phyloP scores from a whole-genome alignment of 2,329 filamentous ascomycete genomes.

The Coniochaeta sp. region DNA sequence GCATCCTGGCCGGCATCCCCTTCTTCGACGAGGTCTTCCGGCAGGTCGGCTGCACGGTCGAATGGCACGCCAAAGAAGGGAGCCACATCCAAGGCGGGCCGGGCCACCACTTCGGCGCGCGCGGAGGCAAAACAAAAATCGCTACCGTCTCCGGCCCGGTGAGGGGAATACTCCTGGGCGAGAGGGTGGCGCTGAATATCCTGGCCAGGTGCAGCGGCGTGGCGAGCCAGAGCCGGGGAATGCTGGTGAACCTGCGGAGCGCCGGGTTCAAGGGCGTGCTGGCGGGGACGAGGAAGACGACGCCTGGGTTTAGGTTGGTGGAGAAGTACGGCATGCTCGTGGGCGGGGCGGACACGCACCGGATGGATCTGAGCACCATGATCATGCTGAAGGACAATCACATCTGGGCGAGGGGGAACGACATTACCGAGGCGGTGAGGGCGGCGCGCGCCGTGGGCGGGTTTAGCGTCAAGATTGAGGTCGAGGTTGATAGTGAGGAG shows the following conservation, averaged over 20 bases:
- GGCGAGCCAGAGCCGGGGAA: constrained; percentile 58
- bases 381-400: constrained; percentile 99
- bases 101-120: constrained; percentile 15
- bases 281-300: constrained; percentile 96
- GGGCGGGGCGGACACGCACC: constrained; percentile 84
- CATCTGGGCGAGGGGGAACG: constrained; percentile 78
- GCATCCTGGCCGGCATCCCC: constrained; percentile 82
- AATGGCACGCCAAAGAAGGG: constrained; percentile 82
- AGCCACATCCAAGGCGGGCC: constrained; percentile 50
- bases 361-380: constrained; percentile 89
- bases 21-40: constrained; percentile 93
- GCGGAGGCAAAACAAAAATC: constrained; percentile 44
- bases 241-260: constrained; percentile 48
- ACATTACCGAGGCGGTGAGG: constrained; percentile 73
- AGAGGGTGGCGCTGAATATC: constrained; percentile 86
- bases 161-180: constrained; percentile 74
- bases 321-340: constrained; percentile 98
- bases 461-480: constrained; percentile 91
- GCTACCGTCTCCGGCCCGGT: constrained; percentile 84
- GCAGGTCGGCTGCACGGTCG: constrained; percentile 84
- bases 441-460: constrained; percentile 80
- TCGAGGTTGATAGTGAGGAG: constrained; percentile 82
- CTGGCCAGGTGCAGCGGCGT: constrained; percentile 88
- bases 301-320: constrained; percentile 87
- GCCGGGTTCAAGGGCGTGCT: constrained; percentile 76